Evolutionary conservation across 1,284 basidiomycete species (phyloP).

Genomic region (Thecaphora frezii): DNA sequence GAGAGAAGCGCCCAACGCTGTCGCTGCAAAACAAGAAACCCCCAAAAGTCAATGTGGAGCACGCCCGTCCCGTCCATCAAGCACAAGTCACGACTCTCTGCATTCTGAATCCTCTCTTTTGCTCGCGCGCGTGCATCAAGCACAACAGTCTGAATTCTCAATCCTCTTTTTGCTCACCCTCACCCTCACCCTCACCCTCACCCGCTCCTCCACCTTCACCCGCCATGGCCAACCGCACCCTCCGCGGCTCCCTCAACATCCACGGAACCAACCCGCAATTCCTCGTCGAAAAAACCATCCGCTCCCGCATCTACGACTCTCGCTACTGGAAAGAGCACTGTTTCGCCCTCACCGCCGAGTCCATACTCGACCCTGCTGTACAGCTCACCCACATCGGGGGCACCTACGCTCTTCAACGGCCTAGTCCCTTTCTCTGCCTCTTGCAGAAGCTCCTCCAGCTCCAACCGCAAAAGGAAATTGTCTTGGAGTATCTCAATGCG

Average conservation of each 20-base stretch:
- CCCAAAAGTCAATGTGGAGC: too few species aligned
- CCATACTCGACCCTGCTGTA: constrained; percentile 87
- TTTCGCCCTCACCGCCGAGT: constrained; percentile 70
- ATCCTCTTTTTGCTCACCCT: too few species aligned
- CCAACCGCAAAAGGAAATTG: constrained; percentile 93
- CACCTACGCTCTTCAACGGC: constrained; percentile 59
- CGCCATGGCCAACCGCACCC: constrained; percentile 79
- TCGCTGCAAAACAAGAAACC: too few species aligned
- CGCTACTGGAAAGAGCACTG: constrained; percentile 85
- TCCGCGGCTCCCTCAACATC: constrained; percentile 76
- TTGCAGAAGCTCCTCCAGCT: constrained; percentile 92
- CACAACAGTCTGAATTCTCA: too few species aligned
- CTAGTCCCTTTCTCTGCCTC: constrained; percentile 71
- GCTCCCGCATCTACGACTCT: constrained; percentile 93
- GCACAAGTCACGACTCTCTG: too few species aligned
- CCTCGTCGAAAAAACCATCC: constrained; percentile 93
- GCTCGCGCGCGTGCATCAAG: too few species aligned
- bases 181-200: too few species aligned
- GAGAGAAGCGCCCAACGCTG: too few species aligned
- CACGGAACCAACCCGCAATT: constrained; percentile 89
- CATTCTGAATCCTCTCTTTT: too few species aligned
- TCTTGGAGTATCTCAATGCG: constrained; percentile 82
- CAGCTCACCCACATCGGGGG: constrained; percentile 83
- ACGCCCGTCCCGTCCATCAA: too few species aligned
- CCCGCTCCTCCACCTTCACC: too few species aligned